A percentile compares a stretch with the other conserved stretches of the same genome.
phyloP scores from a whole-genome alignment of 1,139 yeast genomes.

The Suhomyces terraborum region DNA sequence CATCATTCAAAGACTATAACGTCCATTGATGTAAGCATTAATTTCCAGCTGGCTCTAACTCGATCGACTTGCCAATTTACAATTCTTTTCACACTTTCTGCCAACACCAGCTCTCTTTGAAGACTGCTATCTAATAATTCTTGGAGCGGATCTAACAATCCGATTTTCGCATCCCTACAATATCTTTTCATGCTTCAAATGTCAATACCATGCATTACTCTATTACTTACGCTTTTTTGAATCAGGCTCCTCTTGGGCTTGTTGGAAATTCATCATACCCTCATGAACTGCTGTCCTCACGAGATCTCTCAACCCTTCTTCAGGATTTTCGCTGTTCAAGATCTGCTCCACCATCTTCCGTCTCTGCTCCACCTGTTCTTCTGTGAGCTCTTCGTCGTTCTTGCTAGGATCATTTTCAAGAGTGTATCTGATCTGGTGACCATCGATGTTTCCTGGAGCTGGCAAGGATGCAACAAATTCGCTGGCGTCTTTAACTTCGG shows the following conservation, averaged over 20 bases:
- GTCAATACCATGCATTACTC: conserved; percentile 2
- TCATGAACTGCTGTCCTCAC: conserved; percentile 65
- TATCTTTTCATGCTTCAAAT: too few relatives aligned
- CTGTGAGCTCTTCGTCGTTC: conserved; percentile 23
- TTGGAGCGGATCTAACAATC: too few relatives aligned
- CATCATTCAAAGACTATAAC: too few relatives aligned
- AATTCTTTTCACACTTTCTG: too few relatives aligned
- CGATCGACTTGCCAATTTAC: too few relatives aligned
- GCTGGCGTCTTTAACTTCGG: conserved; percentile 16
- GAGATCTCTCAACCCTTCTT: conserved; percentile 70
- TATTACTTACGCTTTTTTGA: conserved; percentile 29
- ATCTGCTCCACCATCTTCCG: conserved; percentile 69
- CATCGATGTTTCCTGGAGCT: conserved; percentile 44
- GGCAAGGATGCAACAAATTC: conserved; percentile 36
- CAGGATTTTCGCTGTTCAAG: conserved; percentile 74
- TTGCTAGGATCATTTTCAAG: conserved; percentile 48
- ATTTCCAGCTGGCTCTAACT: too few relatives aligned
- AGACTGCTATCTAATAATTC: too few relatives aligned
- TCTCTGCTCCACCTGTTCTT: conserved; percentile 52
- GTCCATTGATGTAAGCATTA: too few relatives aligned
- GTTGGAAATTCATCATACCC: conserved; percentile 37
- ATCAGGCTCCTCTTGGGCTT: conserved; percentile 21
- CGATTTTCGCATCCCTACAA: too few relatives aligned
- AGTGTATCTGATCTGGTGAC: conserved; percentile 60
- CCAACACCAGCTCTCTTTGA: too few relatives aligned